Evolutionary conservation across 2,329 filamentous ascomycete genomes (phyloP).

Genomic region (Domatiomyces catenatus): DNA sequence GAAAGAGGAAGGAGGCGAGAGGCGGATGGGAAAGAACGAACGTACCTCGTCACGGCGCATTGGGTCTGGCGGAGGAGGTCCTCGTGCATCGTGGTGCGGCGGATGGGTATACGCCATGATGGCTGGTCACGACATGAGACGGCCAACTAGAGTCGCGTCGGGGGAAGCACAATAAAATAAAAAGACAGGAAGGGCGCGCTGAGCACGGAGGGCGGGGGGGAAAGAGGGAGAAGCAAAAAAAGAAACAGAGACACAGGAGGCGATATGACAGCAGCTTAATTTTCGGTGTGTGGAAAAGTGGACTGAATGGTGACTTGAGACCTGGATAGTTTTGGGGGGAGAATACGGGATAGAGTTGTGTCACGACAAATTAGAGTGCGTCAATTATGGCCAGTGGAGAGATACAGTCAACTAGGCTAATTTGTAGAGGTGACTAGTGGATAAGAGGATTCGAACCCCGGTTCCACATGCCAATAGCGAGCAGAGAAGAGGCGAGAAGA

Average conservation of each 20-base stretch:
- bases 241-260: background rate
- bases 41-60: conserved; percentile 11
- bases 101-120: background rate
- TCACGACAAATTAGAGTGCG: background rate
- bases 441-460: background rate
- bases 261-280: background rate
- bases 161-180: conserved; percentile 4
- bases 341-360: background rate
- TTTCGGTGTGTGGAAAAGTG: background rate
- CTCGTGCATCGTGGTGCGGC: conserved; percentile 3
- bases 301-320: conserved; percentile 1
- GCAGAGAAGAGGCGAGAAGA: background rate
- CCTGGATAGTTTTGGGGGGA: background rate
- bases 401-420: background rate
- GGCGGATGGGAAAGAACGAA: background rate
- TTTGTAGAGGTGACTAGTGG: background rate
- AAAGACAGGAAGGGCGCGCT: conserved; percentile 3
- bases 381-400: background rate
- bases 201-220: background rate
- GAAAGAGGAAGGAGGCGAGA: background rate
- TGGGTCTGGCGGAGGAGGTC: conserved; percentile 2
- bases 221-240: background rate
- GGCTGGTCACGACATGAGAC: background rate
- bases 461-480: background rate
- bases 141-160: conserved; percentile 1